Conservation (phyloP, 768 basidiomycete genomes). For the Lactarius sp. region DNA sequence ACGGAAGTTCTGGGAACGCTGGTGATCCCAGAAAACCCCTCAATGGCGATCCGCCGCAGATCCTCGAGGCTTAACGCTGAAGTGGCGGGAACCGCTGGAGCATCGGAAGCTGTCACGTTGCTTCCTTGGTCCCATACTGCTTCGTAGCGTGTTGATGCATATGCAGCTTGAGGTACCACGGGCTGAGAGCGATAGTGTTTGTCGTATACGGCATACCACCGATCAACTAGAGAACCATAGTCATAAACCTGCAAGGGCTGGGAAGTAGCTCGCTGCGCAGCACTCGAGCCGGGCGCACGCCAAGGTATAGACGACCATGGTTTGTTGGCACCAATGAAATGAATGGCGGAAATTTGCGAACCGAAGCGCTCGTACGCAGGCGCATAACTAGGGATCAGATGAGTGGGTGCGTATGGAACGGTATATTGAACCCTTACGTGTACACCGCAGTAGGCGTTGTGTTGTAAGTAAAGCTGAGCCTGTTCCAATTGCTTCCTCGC, state of each 20-base stretch:
- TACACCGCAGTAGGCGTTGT: slow-evolving; percentile 97
- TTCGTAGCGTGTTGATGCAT: slow-evolving; percentile 62
- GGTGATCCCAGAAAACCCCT: slow-evolving; percentile 43
- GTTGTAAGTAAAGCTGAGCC: slow-evolving; percentile 96
- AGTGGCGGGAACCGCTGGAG: neutral
- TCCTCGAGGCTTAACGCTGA: slow-evolving; percentile 30
- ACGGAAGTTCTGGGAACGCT: slow-evolving; percentile 1
- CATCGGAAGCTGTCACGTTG: slow-evolving; percentile 39
- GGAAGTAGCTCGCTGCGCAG: slow-evolving; percentile 32
- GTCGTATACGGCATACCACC: slow-evolving; percentile 92
- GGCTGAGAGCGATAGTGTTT: slow-evolving; percentile 68
- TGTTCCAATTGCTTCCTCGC: slow-evolving; percentile 81
- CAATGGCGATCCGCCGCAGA: slow-evolving; percentile 55
- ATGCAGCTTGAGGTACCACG: slow-evolving; percentile 40
- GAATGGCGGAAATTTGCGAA: slow-evolving; percentile 76
- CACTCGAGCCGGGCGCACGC: slow-evolving; percentile 53
- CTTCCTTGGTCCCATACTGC: slow-evolving; percentile 67
- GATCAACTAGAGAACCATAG: slow-evolving; percentile 77
- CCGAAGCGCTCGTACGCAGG: slow-evolving; percentile 96
- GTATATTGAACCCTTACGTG: slow-evolving; percentile 55
- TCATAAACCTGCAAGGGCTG: slow-evolving; percentile 54
- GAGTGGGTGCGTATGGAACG: neutral
- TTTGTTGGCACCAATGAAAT: slow-evolving; percentile 95
- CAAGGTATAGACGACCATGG: slow-evolving; percentile 80
- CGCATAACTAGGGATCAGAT: slow-evolving; percentile 61